phyloP scores from a whole-genome alignment of 192 early-diverging fungal genomes.

The Backusella luteola region DNA sequence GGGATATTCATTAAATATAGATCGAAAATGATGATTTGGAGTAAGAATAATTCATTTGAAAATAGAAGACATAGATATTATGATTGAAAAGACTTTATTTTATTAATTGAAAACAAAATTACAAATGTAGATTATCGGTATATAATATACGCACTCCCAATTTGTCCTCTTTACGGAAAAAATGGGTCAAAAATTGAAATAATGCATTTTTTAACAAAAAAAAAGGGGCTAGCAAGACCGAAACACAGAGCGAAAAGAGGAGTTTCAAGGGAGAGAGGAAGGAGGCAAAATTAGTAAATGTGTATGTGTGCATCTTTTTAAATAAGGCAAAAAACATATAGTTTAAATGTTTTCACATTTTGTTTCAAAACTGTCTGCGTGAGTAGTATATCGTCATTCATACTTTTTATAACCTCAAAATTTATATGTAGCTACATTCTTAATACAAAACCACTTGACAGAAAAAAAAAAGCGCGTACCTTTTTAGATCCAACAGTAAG shows the following conservation, averaged over 20 bases:
- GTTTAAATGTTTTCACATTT: constrained; percentile 10
- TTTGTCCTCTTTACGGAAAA: background rate
- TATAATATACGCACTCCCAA: too few relatives aligned
- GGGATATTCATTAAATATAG: too few relatives aligned
- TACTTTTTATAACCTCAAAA: constrained; percentile 1
- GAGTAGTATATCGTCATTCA: constrained; percentile 2
- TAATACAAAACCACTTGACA: constrained; percentile 5
- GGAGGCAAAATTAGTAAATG: background rate
- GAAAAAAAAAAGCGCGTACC: background rate
- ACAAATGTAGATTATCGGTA: too few relatives aligned
- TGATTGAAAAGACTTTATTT: too few relatives aligned
- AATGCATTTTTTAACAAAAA: background rate
- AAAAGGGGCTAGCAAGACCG: background rate
- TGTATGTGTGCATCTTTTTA: background rate
- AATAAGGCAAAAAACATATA: background rate
- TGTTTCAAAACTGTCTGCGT: background rate
- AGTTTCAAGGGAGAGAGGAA: background rate
- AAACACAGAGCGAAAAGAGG: background rate
- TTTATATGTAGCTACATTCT: background rate
- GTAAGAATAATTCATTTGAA: too few relatives aligned
- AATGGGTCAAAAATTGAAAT: background rate
- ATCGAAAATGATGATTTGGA: too few relatives aligned
- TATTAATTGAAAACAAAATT: too few relatives aligned
- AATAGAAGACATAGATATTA: too few relatives aligned
- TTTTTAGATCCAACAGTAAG: background rate